Evolutionary conservation across 2,329 filamentous ascomycete genomes (phyloP), one percentile per base, ranked within the genome.

Genomic region (Trichoderma sp.): DNA sequence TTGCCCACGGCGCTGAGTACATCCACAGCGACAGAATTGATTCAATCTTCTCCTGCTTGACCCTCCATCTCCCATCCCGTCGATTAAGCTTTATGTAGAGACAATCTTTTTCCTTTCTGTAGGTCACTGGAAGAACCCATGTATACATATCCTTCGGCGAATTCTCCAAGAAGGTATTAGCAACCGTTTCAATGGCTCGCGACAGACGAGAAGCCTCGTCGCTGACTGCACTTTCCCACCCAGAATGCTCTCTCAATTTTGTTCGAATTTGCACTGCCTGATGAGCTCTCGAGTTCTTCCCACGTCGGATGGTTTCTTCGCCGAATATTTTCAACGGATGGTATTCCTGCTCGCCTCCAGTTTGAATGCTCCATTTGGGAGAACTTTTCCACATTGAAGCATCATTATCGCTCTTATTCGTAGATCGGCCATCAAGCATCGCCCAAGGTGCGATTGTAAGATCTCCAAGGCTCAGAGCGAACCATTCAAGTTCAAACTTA

Each of bases 1-100:
- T 12, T 13, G 13, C 15, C 2, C 27, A 27, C 5, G 39, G 4
- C 0, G 1, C n/a, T 12, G 68, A 70, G 68, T 71, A 76, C 0
- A 76, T 12, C 76, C 76, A 77, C 4, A 77, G 59, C 1, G 76
- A 78, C 17, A 78, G 68, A 0, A 70, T 74, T 4, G 76, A 73
- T 10, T 77, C 74, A 17, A 77, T 68, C 34, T 74, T 72, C 2
- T 68, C 68, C 4, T 67, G 27, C 34, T 60, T 48, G 12, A 69
- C 71, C 27, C 61, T 72, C 76, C 75, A 77, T 10, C n/a, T n/a
- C n/a, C n/a, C n/a, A n/a, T n/a, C n/a, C n/a, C n/a, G n/a, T n/a
- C n/a, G n/a, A n/a, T n/a, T n/a, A n/a, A 25, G 32, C 34, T 5
- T 9, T 17, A 57, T 57, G 13, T 22, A 56, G 8, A 54, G 10